Evolutionary conservation across 2,329 filamentous ascomycete genomes (phyloP).

Genomic region (Paecilomyces sp.): DNA sequence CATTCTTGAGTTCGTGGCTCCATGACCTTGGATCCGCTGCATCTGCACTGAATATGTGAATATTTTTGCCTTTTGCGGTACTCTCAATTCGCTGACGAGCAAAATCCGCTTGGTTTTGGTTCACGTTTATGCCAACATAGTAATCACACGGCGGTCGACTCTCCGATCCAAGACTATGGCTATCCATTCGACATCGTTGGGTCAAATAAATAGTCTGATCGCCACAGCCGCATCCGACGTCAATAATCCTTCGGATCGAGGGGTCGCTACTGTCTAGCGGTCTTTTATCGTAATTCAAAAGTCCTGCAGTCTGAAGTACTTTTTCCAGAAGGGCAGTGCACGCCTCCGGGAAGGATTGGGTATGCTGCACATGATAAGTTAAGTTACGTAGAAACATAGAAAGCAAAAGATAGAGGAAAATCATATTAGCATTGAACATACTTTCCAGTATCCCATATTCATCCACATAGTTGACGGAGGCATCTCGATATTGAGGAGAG

Average conservation of each 20-base stretch:
- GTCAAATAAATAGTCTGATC: conserved; percentile 48
- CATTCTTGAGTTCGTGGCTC: conserved; percentile 20
- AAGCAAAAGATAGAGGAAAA: not conserved
- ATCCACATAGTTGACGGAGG: conserved; percentile 53
- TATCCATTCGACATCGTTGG: conserved; percentile 12
- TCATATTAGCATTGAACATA: conserved; percentile 6
- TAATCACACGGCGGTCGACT: conserved; percentile 24
- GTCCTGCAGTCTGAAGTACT: conserved; percentile 38
- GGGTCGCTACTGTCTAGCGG: conserved; percentile 3
- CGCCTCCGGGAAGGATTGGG: conserved; percentile 38
- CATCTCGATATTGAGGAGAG: conserved; percentile 46
- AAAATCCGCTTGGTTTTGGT: conserved; percentile 38
- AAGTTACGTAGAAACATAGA: not conserved
- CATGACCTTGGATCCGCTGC: conserved; percentile 43
- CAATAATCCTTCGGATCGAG: conserved; percentile 26
- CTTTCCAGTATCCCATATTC: conserved; percentile 57
- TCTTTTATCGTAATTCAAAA: conserved; percentile 20
- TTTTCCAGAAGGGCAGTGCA: conserved; percentile 44
- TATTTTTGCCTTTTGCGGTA: not conserved
- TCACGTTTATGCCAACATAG: conserved; percentile 50
- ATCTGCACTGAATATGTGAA: conserved; percentile 37
- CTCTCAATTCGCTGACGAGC: conserved; percentile 14
- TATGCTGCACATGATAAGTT: conserved; percentile 14
- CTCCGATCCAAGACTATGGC: not conserved
- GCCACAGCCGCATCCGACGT: conserved; percentile 54